Percentiles rank a stretch among this genome's conserved stretches.
Evolutionary conservation across 805 yeast species (phyloP).

Genomic region (Komagataella pastoris): DNA sequence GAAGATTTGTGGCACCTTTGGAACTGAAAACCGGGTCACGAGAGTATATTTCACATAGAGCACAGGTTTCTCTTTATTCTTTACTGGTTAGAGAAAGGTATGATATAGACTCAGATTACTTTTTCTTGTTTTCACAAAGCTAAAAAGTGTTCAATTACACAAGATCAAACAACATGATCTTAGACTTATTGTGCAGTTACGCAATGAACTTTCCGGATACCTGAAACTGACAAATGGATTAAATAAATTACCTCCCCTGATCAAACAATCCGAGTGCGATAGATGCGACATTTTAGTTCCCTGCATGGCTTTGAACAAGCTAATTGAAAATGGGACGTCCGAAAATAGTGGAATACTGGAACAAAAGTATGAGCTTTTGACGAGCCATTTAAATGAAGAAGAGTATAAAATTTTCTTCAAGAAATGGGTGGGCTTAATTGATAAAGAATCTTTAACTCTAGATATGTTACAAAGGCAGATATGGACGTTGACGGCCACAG

Average conservation of each 20-base stretch:
- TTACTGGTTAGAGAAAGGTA: slow-evolving; percentile 71
- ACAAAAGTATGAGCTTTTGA: slow-evolving; percentile 32
- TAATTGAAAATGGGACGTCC: slow-evolving; percentile 45
- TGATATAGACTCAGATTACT: slow-evolving; percentile 48
- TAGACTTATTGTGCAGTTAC: slow-evolving; percentile 50
- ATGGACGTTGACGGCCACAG: slow-evolving; percentile 48
- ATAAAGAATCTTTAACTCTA: slow-evolving; percentile 57
- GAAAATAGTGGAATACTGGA: slow-evolving; percentile 37
- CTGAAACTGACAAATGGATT: slow-evolving; percentile 29
- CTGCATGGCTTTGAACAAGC: slow-evolving; percentile 55
- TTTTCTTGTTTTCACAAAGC: slow-evolving; percentile 66
- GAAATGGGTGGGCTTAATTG: slow-evolving; percentile 63
- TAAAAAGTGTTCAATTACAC: slow-evolving; percentile 38
- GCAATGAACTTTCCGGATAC: slow-evolving; percentile 57
- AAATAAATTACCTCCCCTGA: slow-evolving; percentile 38
- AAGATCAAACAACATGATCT: slow-evolving; percentile 38
- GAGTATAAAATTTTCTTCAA: slow-evolving; percentile 41
- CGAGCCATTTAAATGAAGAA: slow-evolving; percentile 31
- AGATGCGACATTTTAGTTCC: slow-evolving; percentile 38
- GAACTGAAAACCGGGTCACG: slow-evolving; percentile 81
- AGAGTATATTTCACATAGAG: slow-evolving; percentile 57
- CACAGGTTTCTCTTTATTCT: slow-evolving; percentile 77
- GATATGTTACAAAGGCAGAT: slow-evolving; percentile 42
- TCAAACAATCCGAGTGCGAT: slow-evolving; percentile 42
- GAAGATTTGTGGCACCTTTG: slow-evolving; percentile 56